Evolutionary conservation across 371 early-diverging fungal genomes (phyloP).

Genomic region (Saksenaea oblongispora): DNA sequence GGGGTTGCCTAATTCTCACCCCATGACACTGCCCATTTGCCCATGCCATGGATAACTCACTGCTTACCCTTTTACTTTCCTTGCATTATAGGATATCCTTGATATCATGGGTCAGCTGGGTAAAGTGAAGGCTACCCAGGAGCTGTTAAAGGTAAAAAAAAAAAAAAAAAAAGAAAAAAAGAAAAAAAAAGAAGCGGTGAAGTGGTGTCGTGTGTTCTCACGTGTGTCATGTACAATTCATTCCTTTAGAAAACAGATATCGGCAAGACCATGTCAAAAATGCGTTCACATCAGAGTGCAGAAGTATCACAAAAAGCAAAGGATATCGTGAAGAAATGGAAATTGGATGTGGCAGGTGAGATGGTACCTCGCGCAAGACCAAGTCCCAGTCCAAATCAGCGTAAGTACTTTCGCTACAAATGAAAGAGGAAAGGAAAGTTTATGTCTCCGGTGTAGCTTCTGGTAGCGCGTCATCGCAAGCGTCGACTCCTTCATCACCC

Average conservation of each 20-base stretch:
- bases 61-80: background rate
- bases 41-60: background rate
- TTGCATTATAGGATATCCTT: slow-evolving; percentile 23
- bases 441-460: slow-evolving; percentile 3
- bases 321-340: slow-evolving; percentile 81
- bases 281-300: slow-evolving; percentile 61
- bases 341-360: slow-evolving; percentile 56
- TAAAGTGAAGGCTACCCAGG: slow-evolving; percentile 33
- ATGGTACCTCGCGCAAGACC: background rate
- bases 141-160: slow-evolving; percentile 29
- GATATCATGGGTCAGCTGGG: slow-evolving; percentile 27
- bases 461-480: slow-evolving; percentile 20
- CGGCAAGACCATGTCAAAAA: slow-evolving; percentile 74
- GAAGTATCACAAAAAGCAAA: slow-evolving; percentile 66
- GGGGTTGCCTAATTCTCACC: background rate
- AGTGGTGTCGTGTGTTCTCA: background rate
- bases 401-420: slow-evolving; percentile 3
- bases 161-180: slow-evolving; percentile 16
- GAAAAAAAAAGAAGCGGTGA: background rate
- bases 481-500: slow-evolving; percentile 11
- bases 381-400: background rate
- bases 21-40: background rate
- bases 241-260: slow-evolving; percentile 67
- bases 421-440: background rate
- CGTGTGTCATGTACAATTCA: background rate